These are phyloP conservation scores for Candida glaebosa DNA, from an alignment of 805 yeast genomes.

Conservation along the genomic window DNA sequence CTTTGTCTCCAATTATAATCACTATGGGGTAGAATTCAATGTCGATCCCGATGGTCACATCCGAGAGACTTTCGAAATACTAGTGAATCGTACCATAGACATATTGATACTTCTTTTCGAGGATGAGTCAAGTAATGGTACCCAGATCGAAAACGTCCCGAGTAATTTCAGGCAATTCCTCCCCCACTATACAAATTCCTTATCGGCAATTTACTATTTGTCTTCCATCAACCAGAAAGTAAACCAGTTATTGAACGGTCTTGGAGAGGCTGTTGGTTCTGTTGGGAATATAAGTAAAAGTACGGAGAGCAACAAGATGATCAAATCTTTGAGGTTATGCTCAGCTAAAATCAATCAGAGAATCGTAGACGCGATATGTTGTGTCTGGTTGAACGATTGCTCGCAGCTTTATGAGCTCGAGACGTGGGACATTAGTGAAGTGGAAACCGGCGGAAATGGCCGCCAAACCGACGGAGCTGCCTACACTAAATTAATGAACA, in stretches of 20 bases:
- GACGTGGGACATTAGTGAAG: conserved; percentile 40
- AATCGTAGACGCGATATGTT: conserved; percentile 38
- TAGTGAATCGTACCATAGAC: conserved; percentile 23
- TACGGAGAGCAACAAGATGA: conserved; percentile 33
- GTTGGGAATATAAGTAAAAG: conserved; percentile 32
- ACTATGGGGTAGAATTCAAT: conserved; percentile 24
- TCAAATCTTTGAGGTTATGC: conserved; percentile 31
- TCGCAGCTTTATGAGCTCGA: conserved; percentile 43
- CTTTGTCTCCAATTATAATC: conserved; percentile 36
- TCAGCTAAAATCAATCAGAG: conserved; percentile 33
- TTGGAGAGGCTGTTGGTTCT: conserved; percentile 29
- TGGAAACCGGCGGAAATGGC: conserved; percentile 13
- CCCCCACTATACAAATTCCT: conserved; percentile 39
- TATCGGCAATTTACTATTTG: conserved; percentile 37
- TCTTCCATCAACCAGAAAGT: conserved; percentile 24
- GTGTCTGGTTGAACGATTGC: conserved; percentile 45
- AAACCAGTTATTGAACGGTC: conserved; percentile 23
- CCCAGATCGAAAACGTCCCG: conserved; percentile 36
- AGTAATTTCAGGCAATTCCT: conserved; percentile 31
- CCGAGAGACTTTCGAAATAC: conserved; percentile 20
- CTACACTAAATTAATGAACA: conserved; percentile 32
- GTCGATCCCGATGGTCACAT: conserved; percentile 30
- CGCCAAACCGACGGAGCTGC: conserved; percentile 17
- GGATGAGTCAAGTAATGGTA: conserved; percentile 14
- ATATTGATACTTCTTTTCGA: conserved; percentile 29